Percentiles rank a stretch among this genome's conserved stretches.
These are phyloP conservation scores for Periglandula ipomoeae DNA, from an alignment of 2,329 filamentous ascomycete genomes.

Conservation along the genomic window DNA sequence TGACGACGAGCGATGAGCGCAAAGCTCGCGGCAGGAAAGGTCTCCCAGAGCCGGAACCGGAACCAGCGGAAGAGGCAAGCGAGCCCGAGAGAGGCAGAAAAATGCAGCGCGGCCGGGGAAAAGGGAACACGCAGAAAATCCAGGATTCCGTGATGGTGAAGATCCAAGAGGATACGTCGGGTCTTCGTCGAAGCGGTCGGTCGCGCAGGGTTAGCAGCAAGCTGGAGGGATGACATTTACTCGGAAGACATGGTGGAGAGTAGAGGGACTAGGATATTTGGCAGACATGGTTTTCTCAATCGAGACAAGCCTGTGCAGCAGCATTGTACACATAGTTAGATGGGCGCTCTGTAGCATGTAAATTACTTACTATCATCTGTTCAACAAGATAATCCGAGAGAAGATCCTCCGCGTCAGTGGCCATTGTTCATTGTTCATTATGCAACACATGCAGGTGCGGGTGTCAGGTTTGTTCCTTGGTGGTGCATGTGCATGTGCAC, in stretches of 20 bases:
- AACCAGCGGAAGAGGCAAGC: conserved; percentile 20
- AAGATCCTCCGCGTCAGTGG: no score
- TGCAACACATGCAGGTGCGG: neutral
- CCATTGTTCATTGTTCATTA: no score
- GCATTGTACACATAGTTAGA: no score
- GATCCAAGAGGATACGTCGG: neutral
- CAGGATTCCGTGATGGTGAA: conserved; percentile 1
- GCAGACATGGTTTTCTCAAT: neutral
- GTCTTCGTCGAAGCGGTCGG: conserved; percentile 25
- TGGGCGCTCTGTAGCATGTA: no score
- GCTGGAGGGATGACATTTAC: conserved; percentile 10
- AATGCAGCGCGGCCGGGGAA: conserved; percentile 5
- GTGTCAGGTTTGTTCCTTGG: no score
- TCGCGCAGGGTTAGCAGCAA: conserved; percentile 24
- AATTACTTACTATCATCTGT: no score
- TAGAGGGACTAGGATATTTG: neutral
- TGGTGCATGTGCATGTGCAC: no score
- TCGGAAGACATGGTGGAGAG: neutral
- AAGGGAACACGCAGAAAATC: conserved; percentile 7
- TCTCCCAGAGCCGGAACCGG: conserved; percentile 15
- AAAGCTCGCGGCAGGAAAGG: conserved; percentile 36
- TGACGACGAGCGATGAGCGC: conserved; percentile 61
- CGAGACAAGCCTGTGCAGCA: neutral
- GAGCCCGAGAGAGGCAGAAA: conserved; percentile 10
- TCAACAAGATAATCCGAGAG: no score